Conservation (phyloP, 129 eudicot genomes). For the Flaveria brownii region DNA sequence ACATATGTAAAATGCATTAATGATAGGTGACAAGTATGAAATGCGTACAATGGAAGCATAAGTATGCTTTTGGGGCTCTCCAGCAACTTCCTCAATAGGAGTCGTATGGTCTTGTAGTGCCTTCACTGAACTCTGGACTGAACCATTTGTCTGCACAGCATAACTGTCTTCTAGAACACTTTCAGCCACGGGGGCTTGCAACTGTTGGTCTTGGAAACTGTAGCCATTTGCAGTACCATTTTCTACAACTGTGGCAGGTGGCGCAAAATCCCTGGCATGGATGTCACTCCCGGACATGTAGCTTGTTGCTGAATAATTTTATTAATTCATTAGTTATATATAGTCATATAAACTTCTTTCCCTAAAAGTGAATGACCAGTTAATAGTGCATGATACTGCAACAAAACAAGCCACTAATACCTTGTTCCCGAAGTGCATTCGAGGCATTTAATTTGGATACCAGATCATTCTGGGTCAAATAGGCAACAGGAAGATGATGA, state of each 20-base stretch:
- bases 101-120: constrained; percentile 44
- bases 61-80: constrained; percentile 92
- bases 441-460: constrained; percentile 55
- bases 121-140: constrained; percentile 55
- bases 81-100: constrained; percentile 59
- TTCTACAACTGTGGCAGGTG: constrained; percentile 53
- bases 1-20: not conserved
- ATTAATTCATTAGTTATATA: not conserved
- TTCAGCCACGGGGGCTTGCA: constrained; percentile 57
- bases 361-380: not conserved
- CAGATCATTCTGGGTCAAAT: constrained; percentile 63
- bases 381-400: not conserved
- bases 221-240: constrained; percentile 52
- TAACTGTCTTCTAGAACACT: constrained; percentile 46
- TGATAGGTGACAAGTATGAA: constrained; percentile 21
- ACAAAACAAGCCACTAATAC: constrained; percentile 37
- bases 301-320: constrained; percentile 49
- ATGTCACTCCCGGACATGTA: constrained; percentile 59
- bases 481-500: constrained; percentile 66
- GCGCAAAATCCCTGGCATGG: constrained; percentile 59
- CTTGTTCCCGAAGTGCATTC: constrained; percentile 58
- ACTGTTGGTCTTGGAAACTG: constrained; percentile 54
- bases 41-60: constrained; percentile 92
- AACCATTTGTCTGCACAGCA: constrained; percentile 70
- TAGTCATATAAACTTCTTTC: not conserved